These are phyloP conservation scores for Mycena rosella DNA, from an alignment of 768 basidiomycete species.

Conservation along the genomic window DNA sequence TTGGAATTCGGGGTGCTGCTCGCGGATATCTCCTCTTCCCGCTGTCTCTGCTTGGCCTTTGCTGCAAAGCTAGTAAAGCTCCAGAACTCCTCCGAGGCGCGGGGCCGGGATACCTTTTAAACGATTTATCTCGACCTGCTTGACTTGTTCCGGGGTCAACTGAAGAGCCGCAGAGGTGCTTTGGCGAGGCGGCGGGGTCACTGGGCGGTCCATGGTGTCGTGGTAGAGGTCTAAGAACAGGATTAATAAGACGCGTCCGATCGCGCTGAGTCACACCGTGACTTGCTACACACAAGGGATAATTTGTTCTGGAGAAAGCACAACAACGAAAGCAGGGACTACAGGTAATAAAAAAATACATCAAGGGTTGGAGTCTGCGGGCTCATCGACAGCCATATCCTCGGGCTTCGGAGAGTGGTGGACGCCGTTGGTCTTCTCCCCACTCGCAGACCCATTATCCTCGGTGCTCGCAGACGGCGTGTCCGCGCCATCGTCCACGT, in stretches of 20 bases:
- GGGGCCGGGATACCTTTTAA: constrained; percentile 55
- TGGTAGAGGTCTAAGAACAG: neutral
- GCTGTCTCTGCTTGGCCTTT: constrained; percentile 79
- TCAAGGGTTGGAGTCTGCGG: constrained; percentile 20
- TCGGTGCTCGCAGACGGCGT: constrained; percentile 47
- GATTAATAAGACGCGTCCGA: constrained; percentile 1
- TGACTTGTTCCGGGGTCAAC: constrained; percentile 76
- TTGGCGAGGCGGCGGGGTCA: constrained; percentile 56
- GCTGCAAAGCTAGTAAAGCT: constrained; percentile 54
- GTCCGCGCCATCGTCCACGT: constrained; percentile 49
- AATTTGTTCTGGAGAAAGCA: constrained; percentile 6
- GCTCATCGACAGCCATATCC: constrained; percentile 42
- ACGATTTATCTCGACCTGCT: constrained; percentile 82
- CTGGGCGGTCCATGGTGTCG: constrained; percentile 39
- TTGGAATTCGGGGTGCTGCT: constrained; percentile 70
- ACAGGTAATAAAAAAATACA: constrained; percentile 18
- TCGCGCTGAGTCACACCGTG: neutral
- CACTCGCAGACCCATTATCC: constrained; percentile 38
- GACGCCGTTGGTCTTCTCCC: constrained; percentile 26
- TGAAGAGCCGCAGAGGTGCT: constrained; percentile 39
- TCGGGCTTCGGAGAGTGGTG: constrained; percentile 29
- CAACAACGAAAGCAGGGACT: constrained; percentile 17
- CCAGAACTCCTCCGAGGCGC: neutral
- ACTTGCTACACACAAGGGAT: neutral
- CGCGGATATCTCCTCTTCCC: constrained; percentile 65